These are phyloP conservation scores for Trypethelium eluteriae DNA, from an alignment of 495 filamentous ascomycete species.

Conservation along the genomic window DNA sequence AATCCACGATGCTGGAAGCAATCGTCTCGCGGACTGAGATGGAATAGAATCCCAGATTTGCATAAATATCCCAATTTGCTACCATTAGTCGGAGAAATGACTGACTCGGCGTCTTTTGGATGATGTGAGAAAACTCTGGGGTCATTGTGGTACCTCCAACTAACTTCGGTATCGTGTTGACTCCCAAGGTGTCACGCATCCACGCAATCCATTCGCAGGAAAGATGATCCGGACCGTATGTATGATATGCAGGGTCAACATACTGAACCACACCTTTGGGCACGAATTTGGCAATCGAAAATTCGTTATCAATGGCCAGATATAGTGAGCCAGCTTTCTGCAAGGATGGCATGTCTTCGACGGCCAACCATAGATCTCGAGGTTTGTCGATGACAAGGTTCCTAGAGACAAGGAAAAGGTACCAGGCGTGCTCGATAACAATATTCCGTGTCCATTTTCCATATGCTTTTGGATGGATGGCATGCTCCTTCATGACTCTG, in stretches of 20 bases:
- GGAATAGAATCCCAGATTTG: too few species aligned
- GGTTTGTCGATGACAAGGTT: not conserved
- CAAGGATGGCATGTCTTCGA: not conserved
- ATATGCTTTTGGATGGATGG: slow-evolving; percentile 2
- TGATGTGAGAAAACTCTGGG: not conserved
- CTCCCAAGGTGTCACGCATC: not conserved
- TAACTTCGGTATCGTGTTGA: slow-evolving; percentile 10
- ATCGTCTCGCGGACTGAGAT: not conserved
- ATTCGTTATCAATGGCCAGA: not conserved
- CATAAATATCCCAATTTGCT: too few species aligned
- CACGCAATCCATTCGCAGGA: not conserved
- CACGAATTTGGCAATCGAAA: not conserved
- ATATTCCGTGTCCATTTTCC: not conserved
- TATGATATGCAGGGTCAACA: slow-evolving; percentile 5
- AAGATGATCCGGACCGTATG: not conserved
- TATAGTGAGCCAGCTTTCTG: not conserved
- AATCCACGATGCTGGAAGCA: not conserved
- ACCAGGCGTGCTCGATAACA: slow-evolving; percentile 9
- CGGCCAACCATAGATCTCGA: not conserved
- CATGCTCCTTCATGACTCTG: not conserved
- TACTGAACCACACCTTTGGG: not conserved
- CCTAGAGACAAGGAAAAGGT: slow-evolving; percentile 8
- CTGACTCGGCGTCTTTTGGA: not conserved
- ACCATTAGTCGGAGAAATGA: too few species aligned
- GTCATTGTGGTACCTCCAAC: not conserved